Base-by-base conservation (phyloP, 139 green algal genomes). In the Pleodorina starrii region DNA sequence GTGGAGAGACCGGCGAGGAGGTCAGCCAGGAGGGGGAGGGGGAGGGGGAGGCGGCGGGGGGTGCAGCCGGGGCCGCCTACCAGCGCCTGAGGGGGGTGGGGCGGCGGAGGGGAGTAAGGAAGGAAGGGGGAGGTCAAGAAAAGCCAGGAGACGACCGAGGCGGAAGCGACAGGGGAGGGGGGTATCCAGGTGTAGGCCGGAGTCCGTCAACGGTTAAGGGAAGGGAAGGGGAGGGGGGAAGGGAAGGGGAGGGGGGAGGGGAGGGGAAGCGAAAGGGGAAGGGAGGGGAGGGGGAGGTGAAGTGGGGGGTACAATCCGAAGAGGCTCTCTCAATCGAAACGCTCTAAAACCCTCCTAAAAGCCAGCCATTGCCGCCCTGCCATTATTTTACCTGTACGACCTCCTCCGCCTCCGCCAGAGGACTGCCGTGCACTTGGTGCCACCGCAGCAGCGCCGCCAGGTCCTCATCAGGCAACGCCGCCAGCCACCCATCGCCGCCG, bases 371-470 rank as follows among this genome's bases (percentile, higher is more conserved):
- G n/a, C n/a, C n/a, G n/a, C n/a, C n/a, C n/a, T n/a, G n/a, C n/a
- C n/a, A n/a, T n/a, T n/a, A n/a, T n/a, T n/a, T 48, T 19, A 84
- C 77, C 77, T 84, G 77, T 19, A 84, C 50, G 43, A 51, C 35
- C 1, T 2, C 46, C 9, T n/a, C 51, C 17, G 16, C 50, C 19
- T 32, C 46, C 50, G 35, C 2, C 77, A 71, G 32, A 32, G 50
- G 77, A 17, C 25, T 21, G 16, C 77, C 77, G 21, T 68, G 38
- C 35, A 50, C 12, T 48, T 72, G 50, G n/a, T 84, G 50, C 48
- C 12, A 71, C 59, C 57, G 40, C 57, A 86, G 27, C 54, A 86
- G 79, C 79, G 17, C 79, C 57, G 40, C 57, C 79, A 71, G 77
- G 75, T 63, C 75, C 75, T 76, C 35, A 46, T 76, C 68, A 46